phyloP scores from a whole-genome alignment of 2,329 filamentous ascomycete genomes.

The Trichoderma citrinoviride region DNA sequence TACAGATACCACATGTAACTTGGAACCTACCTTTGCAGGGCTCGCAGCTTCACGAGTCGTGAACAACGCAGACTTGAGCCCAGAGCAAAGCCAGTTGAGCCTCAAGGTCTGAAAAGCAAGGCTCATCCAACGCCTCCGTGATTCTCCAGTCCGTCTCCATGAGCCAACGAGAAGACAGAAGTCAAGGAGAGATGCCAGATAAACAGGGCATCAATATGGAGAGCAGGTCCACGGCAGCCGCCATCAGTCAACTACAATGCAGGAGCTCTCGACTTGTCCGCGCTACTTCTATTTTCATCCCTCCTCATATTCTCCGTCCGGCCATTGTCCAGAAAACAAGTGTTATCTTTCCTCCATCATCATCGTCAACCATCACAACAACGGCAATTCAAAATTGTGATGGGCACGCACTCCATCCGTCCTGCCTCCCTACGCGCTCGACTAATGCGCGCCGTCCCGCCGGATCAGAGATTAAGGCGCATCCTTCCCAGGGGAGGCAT shows the following conservation, averaged over 20 bases:
- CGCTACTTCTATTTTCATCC: not conserved
- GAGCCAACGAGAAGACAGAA: conserved; percentile 10
- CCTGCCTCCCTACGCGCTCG: conserved; percentile 12
- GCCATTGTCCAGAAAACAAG: not conserved
- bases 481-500: not conserved
- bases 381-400: not conserved
- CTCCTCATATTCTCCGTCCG: not conserved
- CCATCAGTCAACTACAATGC: not conserved
- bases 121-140: not conserved
- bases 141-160: conserved; percentile 8
- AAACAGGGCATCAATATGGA: not conserved
- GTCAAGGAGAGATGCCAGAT: not conserved
- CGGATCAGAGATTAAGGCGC: conserved; percentile 15
- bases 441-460: conserved; percentile 17
- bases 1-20: no score
- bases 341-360: not conserved
- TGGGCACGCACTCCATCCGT: not conserved
- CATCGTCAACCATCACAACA: not conserved
- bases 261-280: not conserved
- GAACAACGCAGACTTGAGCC: not conserved
- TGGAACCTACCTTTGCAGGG: not conserved
- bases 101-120: not conserved
- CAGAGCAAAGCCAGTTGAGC: not conserved
- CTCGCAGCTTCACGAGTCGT: not conserved
- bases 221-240: not conserved